A percentile compares a stretch with the other conserved stretches of the same genome.
phyloP scores from a whole-genome alignment of 306 rosid genomes.

The Cicer chorassanicum region DNA sequence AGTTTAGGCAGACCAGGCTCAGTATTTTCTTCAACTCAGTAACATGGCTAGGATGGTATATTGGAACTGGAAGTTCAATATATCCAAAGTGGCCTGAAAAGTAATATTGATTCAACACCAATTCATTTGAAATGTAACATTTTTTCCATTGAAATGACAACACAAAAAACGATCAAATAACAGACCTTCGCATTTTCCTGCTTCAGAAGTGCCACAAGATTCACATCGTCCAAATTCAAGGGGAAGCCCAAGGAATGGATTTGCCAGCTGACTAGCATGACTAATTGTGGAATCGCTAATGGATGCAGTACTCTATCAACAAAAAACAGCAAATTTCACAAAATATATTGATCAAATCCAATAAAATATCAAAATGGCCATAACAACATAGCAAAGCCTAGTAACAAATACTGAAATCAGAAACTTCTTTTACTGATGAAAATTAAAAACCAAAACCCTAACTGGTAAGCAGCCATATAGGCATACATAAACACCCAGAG shows the following conservation, averaged over 20 bases:
- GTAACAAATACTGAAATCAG: conserved; percentile 14
- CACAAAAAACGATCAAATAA: conserved; percentile 30
- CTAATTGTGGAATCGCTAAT: conserved; percentile 73
- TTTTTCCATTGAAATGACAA: conserved; percentile 29
- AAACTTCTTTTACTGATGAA: conserved; percentile 1
- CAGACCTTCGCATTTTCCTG: conserved; percentile 89
- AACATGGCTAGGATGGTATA: conserved; percentile 87
- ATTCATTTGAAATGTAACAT: neutral
- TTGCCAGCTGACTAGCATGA: conserved; percentile 85
- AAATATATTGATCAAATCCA: conserved; percentile 26
- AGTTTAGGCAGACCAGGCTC: conserved; percentile 72
- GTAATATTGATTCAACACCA: conserved; percentile 34
- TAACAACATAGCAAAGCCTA: conserved; percentile 15
- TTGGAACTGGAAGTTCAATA: conserved; percentile 80
- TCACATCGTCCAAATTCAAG: conserved; percentile 91
- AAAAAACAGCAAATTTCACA: conserved; percentile 35
- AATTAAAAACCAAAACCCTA: conserved; percentile 15
- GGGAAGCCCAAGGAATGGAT: conserved; percentile 94
- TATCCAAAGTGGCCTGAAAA: conserved; percentile 93
- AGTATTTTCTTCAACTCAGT: conserved; percentile 72
- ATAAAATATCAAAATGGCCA: neutral
- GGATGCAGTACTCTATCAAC: conserved; percentile 78
- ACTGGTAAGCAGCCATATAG: neutral
- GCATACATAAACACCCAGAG: neutral
- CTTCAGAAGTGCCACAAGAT: conserved; percentile 90